Conservation (phyloP, 495 filamentous ascomycete species). For the Neurospora sp. region DNA sequence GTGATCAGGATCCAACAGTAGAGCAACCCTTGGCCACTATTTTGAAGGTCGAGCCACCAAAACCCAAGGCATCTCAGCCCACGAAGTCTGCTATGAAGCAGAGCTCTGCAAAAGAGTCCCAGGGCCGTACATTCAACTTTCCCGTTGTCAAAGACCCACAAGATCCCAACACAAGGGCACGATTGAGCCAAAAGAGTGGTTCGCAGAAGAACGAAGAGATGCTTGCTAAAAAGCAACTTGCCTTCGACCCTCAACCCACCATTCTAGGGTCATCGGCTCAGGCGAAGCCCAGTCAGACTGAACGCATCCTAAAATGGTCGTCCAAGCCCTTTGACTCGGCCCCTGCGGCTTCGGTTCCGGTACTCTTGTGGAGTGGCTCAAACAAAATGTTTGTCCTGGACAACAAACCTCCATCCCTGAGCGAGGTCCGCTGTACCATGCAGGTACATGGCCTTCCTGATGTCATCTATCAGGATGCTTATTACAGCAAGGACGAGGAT, state of each 20-base stretch:
- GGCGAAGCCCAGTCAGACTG: not conserved
- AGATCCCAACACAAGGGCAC: conserved; percentile 50
- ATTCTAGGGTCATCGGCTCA: conserved; percentile 3
- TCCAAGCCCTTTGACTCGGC: not conserved
- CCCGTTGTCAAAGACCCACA: conserved; percentile 73
- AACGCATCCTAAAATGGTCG: not conserved
- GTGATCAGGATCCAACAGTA: too few relatives aligned
- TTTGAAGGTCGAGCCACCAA: not conserved
- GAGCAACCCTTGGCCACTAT: not conserved
- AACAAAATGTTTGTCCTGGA: conserved; percentile 18
- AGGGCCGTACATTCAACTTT: conserved; percentile 45
- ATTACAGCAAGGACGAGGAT: conserved; percentile 78
- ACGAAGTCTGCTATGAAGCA: conserved; percentile 11
- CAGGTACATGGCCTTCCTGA: conserved; percentile 28
- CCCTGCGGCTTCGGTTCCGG: not conserved
- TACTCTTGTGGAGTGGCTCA: conserved; percentile 11
- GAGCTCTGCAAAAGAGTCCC: conserved; percentile 10
- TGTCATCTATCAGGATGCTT: conserved; percentile 75
- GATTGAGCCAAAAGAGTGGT: conserved; percentile 57
- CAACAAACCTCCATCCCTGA: conserved; percentile 25
- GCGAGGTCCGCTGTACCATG: conserved; percentile 35
- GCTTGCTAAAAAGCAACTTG: conserved; percentile 26
- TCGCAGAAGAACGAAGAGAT: conserved; percentile 31
- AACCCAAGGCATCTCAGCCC: conserved; percentile 9
- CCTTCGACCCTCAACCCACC: conserved; percentile 22